A percentile compares a stretch with the other conserved stretches of the same genome.
Conservation (phyloP, 495 filamentous ascomycete genomes). For the Penicillium bialowiezense region DNA sequence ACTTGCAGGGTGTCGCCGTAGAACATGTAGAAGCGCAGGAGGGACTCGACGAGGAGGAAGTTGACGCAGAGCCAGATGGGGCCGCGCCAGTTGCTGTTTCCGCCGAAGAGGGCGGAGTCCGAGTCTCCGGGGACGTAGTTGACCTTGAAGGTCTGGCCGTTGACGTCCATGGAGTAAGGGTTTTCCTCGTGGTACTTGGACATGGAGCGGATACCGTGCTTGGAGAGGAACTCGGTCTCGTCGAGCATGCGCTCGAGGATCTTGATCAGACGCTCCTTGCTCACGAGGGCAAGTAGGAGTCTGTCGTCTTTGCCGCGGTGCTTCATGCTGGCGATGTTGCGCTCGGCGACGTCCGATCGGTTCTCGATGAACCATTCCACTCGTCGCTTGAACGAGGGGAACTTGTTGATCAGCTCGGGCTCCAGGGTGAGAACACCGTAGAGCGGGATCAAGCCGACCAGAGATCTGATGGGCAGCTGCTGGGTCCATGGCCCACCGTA, state of each 20-base stretch:
- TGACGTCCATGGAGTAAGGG: conserved; percentile 93
- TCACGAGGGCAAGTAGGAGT: conserved; percentile 82
- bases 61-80: conserved; percentile 97
- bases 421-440: conserved; percentile 91
- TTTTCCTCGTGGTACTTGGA: conserved; percentile 90
- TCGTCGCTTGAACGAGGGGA: conserved; percentile 91
- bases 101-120: conserved; percentile 88
- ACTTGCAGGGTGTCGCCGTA: conserved; percentile 85
- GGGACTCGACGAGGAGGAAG: conserved; percentile 87
- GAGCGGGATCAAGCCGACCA: conserved; percentile 90
- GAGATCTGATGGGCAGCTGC: conserved; percentile 84
- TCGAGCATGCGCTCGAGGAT: conserved; percentile 90
- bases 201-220: conserved; percentile 88
- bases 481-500: conserved; percentile 91
- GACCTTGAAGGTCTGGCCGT: conserved; percentile 85
- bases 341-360: conserved; percentile 75
- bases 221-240: conserved; percentile 86
- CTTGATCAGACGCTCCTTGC: conserved; percentile 78
- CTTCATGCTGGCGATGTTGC: conserved; percentile 89
- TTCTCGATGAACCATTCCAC: conserved; percentile 92
- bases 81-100: conserved; percentile 95
- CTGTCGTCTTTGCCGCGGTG: conserved; percentile 85
- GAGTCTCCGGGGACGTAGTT: conserved; percentile 92
- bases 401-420: conserved; percentile 85
- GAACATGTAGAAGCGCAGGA: conserved; percentile 92